Base-by-base conservation (phyloP, 1,284 basidiomycete genomes). In the Chiua sp. region DNA sequence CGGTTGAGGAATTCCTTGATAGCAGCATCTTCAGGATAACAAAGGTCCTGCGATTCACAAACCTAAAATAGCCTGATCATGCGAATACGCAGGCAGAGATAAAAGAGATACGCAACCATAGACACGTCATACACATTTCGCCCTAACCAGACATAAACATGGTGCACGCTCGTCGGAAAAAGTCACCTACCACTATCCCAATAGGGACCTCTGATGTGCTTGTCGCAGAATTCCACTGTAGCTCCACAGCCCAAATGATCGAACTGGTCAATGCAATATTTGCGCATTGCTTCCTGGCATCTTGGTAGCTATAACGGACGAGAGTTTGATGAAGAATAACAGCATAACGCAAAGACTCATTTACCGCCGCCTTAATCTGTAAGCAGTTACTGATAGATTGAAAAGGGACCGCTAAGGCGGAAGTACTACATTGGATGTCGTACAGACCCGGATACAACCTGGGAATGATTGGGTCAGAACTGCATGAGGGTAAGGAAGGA, bases 81-180 rank as follows among this genome's bases (percentile, higher is more conserved):
- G 13, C 13, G 35, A 55, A 55, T n/a, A 3, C 37, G 11, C 12
- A 44, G 15, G 30, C 28, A 20, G n/a, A 57, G 22, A 37, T n/a
- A 49, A 30, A 70, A 47, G 42, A 58, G 37, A 50, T 22, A 57
- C 68, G 52, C 15, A 61, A 79, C 84, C 82, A 88, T 90, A 44
- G 87, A 88, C 53, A 92, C 83, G 68, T 93, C 91, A 71, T 92
- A 93, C 11, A 83, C 79, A 66, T 88, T 89, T 50, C 82, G 75
- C 4, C 84, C 86, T 87, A 33, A 47, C 44, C 1, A 61, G 4
- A 28, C 30, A 46, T 33, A 37, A 46, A 54, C 32, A 50, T 3
- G 30, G 47, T 51, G 26, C 26, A 56, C 39, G 53, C 28, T 26
- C n/a, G 7, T n/a, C 2, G 51, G 5, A n/a, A 30, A n/a, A 35